Percentiles rank a stretch among this genome's conserved stretches.
Evolutionary conservation across 1,139 yeast genomes (phyloP).

Genomic region (Nakaseomyces bracarensis): DNA sequence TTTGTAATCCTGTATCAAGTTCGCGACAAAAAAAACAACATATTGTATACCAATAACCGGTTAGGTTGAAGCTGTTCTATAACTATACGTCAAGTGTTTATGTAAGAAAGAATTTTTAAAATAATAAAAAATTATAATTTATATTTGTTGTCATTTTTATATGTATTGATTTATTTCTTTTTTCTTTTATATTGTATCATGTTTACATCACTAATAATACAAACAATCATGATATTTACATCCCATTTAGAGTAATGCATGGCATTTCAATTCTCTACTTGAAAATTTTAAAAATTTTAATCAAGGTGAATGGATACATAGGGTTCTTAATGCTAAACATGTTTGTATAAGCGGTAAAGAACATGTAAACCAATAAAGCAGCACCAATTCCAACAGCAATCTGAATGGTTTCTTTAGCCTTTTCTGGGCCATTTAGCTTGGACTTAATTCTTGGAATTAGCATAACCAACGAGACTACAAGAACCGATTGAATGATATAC

Average conservation of each 20-base stretch:
- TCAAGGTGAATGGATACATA: slow-evolving; percentile 50
- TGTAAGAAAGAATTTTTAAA: no score
- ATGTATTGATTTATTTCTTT: no score
- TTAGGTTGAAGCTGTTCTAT: no score
- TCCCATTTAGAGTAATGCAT: not conserved
- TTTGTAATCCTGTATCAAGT: not conserved
- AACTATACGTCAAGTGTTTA: no score
- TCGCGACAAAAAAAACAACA: not conserved
- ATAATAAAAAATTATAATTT: no score
- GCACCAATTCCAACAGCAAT: slow-evolving; percentile 29
- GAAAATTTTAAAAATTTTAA: slow-evolving; percentile 21
- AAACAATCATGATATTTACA: no score
- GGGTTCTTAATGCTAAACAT: slow-evolving; percentile 51
- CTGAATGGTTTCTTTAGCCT: slow-evolving; percentile 3
- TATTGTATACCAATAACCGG: not conserved
- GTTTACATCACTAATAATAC: no score
- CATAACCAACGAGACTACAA: slow-evolving; percentile 43
- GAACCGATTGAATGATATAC: slow-evolving; percentile 49
- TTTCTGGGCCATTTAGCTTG: slow-evolving; percentile 5
- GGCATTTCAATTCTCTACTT: not conserved
- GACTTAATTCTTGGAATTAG: slow-evolving; percentile 41
- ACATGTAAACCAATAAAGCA: slow-evolving; percentile 38
- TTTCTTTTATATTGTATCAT: no score
- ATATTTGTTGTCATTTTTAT: no score
- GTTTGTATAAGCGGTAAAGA: slow-evolving; percentile 47